These are phyloP conservation scores for Stachybotrys elegans DNA, from an alignment of 2,329 filamentous ascomycete species.

Conservation along the genomic window DNA sequence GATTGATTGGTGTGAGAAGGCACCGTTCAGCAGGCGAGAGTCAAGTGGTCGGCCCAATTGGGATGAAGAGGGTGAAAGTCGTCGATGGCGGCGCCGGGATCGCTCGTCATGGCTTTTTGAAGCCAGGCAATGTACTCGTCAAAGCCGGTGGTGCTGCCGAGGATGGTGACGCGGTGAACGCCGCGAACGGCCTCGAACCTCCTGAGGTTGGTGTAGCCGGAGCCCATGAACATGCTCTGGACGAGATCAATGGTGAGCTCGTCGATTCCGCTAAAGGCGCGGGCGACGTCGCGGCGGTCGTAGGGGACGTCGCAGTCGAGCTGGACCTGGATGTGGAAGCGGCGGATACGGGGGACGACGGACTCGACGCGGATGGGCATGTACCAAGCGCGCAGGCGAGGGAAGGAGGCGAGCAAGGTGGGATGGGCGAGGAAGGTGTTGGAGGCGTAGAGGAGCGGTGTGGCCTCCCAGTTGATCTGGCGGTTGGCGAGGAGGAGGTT, in stretches of 20 bases:
- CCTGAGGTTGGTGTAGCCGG: slow-evolving; percentile 29
- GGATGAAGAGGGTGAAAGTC: slow-evolving; percentile 14
- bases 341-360: slow-evolving; percentile 27
- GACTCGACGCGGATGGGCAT: slow-evolving; percentile 23
- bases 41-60: slow-evolving; percentile 17
- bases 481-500: slow-evolving; percentile 34
- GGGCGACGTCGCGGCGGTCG: slow-evolving; percentile 20
- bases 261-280: slow-evolving; percentile 30
- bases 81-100: slow-evolving; percentile 13
- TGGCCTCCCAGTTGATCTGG: slow-evolving; percentile 36
- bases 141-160: slow-evolving; percentile 34
- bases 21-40: too few species aligned
- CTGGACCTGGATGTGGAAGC: slow-evolving; percentile 33
- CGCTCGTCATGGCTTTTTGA: slow-evolving; percentile 27
- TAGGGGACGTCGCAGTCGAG: slow-evolving; percentile 34
- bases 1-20: too few species aligned
- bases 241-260: slow-evolving; percentile 34
- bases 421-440: slow-evolving; percentile 41
- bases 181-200: slow-evolving; percentile 38
- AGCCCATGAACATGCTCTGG: slow-evolving; percentile 33
- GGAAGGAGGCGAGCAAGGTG: slow-evolving; percentile 33
- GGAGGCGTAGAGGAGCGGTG: slow-evolving; percentile 33
- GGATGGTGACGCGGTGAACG: slow-evolving; percentile 28
- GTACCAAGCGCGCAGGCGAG: slow-evolving; percentile 29
- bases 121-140: slow-evolving; percentile 38